Evolutionary conservation across 1,284 basidiomycete genomes (phyloP), one percentile per base, ranked within the genome.

Genomic region (Xanthoconium separans): DNA sequence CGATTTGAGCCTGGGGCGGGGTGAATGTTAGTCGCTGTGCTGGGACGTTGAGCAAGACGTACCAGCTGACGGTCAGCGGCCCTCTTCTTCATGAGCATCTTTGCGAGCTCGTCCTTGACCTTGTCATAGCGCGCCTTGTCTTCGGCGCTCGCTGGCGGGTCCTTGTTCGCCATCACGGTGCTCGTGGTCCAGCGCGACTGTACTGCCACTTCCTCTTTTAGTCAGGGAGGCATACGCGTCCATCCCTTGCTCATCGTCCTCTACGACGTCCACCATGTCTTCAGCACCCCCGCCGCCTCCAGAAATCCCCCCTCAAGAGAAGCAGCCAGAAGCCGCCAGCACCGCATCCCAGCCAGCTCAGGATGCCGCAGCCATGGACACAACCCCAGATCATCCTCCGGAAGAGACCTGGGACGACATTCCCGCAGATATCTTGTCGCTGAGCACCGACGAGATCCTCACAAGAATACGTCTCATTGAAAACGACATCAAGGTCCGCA

Each of bases 401-500:
- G 88, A 87, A 67, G 90, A 92, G 69, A 87, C 83, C 50, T 93
- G 87, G 84, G 84, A 82, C 24, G 91, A 93, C 66, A 88, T 94
- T 55, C 90, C 91, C 2, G 84, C 85, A 60, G 92, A 95, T 27
- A 86, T 95, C 61, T 75, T 85, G 71, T 72, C 80, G 33, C 73
- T 91, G 45, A 80, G 76, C 54, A 85, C 89, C 2, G 92, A 95
- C 51, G 93, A 95, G 61, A 91, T 97, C 60, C 71, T 85, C 57
- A 93, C 93, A 55, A 84, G 94, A 72, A 89, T 86, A 75, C 80
- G 93, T 56, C 79, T 97, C 59, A 92, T 98, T 64, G 95, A 98
- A 58, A 97, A 96, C 66, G 95, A 98, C 66, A 86, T 96, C 66
- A 95, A 94, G 81, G 92, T 90, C 45, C 50, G 76, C 65, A 49